Conservation (phyloP, 768 basidiomycete species). For the Psilocybe cyanescens region DNA sequence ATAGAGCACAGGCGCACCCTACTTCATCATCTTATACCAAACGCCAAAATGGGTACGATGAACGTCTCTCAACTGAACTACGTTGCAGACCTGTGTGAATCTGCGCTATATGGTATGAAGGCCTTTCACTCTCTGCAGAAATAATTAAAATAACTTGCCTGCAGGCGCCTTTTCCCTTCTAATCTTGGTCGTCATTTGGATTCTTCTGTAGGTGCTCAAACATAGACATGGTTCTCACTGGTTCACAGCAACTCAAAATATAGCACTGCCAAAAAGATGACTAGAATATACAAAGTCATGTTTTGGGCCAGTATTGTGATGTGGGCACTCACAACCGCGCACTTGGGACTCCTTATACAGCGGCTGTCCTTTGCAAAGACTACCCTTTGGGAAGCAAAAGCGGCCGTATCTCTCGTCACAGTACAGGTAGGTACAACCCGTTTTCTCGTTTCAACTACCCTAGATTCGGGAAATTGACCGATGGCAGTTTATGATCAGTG, state of each 20-base stretch:
- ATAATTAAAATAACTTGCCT: no score
- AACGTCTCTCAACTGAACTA: constrained; percentile 2
- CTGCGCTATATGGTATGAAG: neutral
- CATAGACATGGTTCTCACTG: neutral
- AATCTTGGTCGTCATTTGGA: constrained; percentile 2
- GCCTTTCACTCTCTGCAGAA: no score
- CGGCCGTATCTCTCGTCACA: neutral
- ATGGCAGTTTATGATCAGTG: neutral
- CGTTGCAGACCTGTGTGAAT: neutral
- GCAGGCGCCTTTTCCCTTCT: neutral
- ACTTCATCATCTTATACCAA: neutral
- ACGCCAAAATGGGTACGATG: neutral
- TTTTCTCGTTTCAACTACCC: neutral
- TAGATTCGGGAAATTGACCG: neutral
- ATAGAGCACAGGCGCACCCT: neutral
- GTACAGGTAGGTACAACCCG: neutral
- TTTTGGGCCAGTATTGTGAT: neutral
- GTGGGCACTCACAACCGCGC: neutral
- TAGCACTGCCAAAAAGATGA: neutral
- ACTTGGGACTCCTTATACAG: neutral
- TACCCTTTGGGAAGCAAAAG: constrained; percentile 5
- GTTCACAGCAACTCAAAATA: neutral
- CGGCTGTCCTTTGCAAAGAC: neutral
- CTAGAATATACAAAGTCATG: neutral
- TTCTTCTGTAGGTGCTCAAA: neutral